These are phyloP conservation scores for Ceratobasidium sp. DNA, from an alignment of 1,284 basidiomycete genomes.

Conservation along the genomic window DNA sequence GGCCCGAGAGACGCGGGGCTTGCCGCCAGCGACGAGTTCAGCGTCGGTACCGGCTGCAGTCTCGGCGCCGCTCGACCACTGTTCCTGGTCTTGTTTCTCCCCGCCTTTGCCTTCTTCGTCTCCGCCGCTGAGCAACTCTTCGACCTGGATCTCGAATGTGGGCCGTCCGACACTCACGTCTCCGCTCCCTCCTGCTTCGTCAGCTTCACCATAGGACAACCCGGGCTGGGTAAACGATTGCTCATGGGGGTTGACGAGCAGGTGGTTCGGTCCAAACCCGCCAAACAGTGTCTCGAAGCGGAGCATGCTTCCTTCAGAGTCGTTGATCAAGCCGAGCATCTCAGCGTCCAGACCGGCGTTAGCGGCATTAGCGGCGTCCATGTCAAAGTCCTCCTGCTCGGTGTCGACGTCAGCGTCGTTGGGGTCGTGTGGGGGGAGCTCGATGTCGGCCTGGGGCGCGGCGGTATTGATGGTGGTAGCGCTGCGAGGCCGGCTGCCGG, in stretches of 20 bases:
- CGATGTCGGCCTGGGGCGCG: conserved; percentile 52
- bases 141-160: conserved; percentile 80
- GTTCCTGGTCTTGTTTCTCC: conserved; percentile 29
- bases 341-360: conserved; percentile 17
- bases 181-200: conserved; percentile 51
- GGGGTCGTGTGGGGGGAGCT: conserved; percentile 56
- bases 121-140: conserved; percentile 69
- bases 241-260: conserved; percentile 63
- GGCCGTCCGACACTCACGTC: conserved; percentile 72
- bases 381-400: conserved; percentile 38
- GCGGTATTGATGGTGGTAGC: conserved; percentile 5
- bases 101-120: conserved; percentile 21
- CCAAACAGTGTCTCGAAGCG: conserved; percentile 77
- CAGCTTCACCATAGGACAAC: conserved; percentile 74
- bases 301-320: conserved; percentile 53
- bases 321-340: conserved; percentile 34
- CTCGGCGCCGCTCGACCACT: conserved; percentile 28
- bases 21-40: background rate
- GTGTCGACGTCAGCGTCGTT: conserved; percentile 46
- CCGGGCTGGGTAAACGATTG: conserved; percentile 70
- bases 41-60: conserved; percentile 32
- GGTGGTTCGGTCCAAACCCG: conserved; percentile 78
- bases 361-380: conserved; percentile 42
- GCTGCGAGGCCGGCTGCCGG: conserved; percentile 56
- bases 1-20: conserved; percentile 19